Evolutionary conservation across 225 moss, liverwort and hornwort species (phyloP).

Genomic region (Lunularia cruciata): DNA sequence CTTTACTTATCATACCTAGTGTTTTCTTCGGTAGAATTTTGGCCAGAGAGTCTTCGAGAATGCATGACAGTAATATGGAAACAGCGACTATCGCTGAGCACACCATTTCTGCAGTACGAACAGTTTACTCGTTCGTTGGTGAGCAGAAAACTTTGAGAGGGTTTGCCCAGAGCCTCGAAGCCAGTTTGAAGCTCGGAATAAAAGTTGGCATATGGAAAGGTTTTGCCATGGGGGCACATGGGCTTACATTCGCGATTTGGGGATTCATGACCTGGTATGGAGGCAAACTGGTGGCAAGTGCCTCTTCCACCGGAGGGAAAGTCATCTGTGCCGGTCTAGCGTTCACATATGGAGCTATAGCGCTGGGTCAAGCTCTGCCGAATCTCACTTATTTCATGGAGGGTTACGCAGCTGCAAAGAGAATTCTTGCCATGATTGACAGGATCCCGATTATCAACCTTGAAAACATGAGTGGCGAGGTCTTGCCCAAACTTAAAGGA

Average conservation of each 20-base stretch:
- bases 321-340: slow-evolving; percentile 55
- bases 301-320: slow-evolving; percentile 32
- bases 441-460: slow-evolving; percentile 28
- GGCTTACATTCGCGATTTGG: slow-evolving; percentile 51
- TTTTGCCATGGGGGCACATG: slow-evolving; percentile 55
- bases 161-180: slow-evolving; percentile 41
- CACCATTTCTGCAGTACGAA: slow-evolving; percentile 55
- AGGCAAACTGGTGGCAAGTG: slow-evolving; percentile 46
- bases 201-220: slow-evolving; percentile 64
- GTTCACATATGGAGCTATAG: slow-evolving; percentile 43
- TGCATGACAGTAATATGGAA: slow-evolving; percentile 43
- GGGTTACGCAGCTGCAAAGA: slow-evolving; percentile 17
- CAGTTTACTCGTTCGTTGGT: slow-evolving; percentile 67
- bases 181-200: slow-evolving; percentile 37
- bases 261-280: slow-evolving; percentile 64
- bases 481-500: slow-evolving; percentile 14
- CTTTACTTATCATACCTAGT: slow-evolving; percentile 60
- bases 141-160: slow-evolving; percentile 39
- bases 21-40: slow-evolving; percentile 54
- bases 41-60: slow-evolving; percentile 41
- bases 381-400: slow-evolving; percentile 22
- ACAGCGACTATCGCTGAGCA: slow-evolving; percentile 56
- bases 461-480: slow-evolving; percentile 11
- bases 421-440: slow-evolving; percentile 35
- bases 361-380: slow-evolving; percentile 23